phyloP scores from a whole-genome alignment of 192 early-diverging fungal species.

The Helicostylum pulchrum region DNA sequence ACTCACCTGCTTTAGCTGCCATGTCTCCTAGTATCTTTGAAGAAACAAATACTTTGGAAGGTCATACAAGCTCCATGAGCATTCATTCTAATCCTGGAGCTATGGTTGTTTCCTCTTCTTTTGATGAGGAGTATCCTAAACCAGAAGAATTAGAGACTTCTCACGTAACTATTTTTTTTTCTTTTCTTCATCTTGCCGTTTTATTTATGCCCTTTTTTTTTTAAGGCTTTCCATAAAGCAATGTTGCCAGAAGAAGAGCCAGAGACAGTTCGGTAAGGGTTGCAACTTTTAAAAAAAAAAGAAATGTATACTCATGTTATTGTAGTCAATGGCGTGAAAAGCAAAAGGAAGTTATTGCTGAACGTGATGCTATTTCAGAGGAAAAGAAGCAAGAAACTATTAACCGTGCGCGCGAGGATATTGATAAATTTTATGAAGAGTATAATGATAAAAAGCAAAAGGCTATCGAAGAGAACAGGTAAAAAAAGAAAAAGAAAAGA shows the following conservation, averaged over 20 bases:
- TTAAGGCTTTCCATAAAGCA: constrained; percentile 29
- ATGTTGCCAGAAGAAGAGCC: constrained; percentile 39
- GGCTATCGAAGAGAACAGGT: constrained; percentile 64
- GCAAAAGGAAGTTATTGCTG: constrained; percentile 51
- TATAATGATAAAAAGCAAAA: constrained; percentile 73
- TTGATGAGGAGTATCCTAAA: constrained; percentile 32
- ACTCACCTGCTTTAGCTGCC: constrained; percentile 4
- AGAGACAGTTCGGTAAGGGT: constrained; percentile 34
- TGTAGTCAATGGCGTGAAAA: constrained; percentile 63
- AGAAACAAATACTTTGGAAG: too few species aligned
- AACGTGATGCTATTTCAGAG: constrained; percentile 57
- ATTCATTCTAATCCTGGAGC: not conserved
- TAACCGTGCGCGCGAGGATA: constrained; percentile 55
- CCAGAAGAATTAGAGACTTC: constrained; percentile 39
- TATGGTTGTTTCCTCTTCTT: constrained; percentile 14
- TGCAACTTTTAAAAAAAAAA: not conserved
- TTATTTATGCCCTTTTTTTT: not conserved
- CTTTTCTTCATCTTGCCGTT: too few species aligned
- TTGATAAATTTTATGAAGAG: constrained; percentile 79
- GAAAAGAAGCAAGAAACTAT: constrained; percentile 57
- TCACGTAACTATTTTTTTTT: constrained; percentile 17
- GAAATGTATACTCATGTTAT: not conserved
- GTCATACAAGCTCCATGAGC: too few species aligned
- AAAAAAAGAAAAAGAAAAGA: not conserved
- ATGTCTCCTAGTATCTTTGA: constrained; percentile 10